These are phyloP conservation scores for Rhynchospora breviuscula DNA, from an alignment of 176 grass and related monocot genomes.

Conservation along the genomic window DNA sequence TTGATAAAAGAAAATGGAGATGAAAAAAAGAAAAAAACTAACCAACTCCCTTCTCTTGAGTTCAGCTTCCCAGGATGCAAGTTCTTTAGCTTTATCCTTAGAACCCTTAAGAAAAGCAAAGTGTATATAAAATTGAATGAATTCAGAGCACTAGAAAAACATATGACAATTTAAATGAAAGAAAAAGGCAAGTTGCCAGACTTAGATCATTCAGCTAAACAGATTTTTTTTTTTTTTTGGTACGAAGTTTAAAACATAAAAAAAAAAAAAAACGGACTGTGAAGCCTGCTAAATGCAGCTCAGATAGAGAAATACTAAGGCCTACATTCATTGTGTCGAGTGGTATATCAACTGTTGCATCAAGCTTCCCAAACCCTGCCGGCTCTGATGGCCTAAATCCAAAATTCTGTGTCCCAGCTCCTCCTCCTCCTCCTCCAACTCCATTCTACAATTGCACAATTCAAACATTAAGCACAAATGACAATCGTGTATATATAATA, in stretches of 20 bases:
- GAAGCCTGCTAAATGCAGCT: not conserved
- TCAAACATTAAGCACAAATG: constrained; percentile 21
- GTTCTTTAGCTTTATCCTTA: constrained; percentile 55
- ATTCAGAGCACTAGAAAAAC: not conserved
- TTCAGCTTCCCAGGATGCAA: constrained; percentile 67
- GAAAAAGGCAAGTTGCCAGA: not conserved
- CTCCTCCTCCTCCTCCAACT: constrained; percentile 33
- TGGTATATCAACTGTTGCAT: constrained; percentile 51
- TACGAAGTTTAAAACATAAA: not conserved
- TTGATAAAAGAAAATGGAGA: not conserved
- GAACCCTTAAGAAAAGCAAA: constrained; percentile 33
- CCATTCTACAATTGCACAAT: constrained; percentile 53
- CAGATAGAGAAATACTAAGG: not conserved
- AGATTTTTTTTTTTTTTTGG: not conserved
- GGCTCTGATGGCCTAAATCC: constrained; percentile 43
- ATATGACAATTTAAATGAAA: not conserved
- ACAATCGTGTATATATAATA: not conserved
- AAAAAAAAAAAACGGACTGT: not conserved
- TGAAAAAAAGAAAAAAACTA: constrained; percentile 1
- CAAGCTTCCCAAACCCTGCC: constrained; percentile 41
- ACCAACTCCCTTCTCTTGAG: constrained; percentile 69
- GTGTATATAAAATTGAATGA: constrained; percentile 14
- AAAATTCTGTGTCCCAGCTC: constrained; percentile 35
- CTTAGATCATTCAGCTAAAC: not conserved
- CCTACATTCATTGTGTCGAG: constrained; percentile 68